Conservation (phyloP, 2,329 filamentous ascomycete genomes). For the Cladosporium sp. region DNA sequence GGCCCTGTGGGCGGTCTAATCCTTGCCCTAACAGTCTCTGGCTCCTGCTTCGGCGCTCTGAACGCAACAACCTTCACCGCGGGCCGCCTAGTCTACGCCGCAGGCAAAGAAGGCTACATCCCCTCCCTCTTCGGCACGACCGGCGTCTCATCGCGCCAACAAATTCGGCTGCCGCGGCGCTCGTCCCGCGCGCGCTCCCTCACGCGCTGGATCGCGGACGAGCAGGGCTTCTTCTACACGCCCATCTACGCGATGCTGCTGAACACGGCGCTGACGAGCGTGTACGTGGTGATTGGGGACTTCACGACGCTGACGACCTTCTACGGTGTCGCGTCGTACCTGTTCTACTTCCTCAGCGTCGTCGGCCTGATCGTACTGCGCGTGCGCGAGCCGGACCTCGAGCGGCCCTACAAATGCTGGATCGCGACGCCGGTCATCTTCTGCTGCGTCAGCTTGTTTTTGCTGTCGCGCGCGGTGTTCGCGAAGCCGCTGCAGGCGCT, state of each 20-base stretch:
- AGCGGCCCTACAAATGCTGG: constrained; percentile 92
- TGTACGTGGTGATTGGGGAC: constrained; percentile 80
- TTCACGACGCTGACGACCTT: constrained; percentile 91
- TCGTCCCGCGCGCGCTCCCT: constrained; percentile 53
- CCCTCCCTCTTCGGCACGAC: constrained; percentile 77
- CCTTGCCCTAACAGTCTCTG: constrained; percentile 81
- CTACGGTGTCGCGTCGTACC: constrained; percentile 94
- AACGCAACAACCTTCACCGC: constrained; percentile 94
- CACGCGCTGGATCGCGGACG: constrained; percentile 64
- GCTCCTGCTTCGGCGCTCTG: constrained; percentile 87
- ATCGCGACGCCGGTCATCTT: constrained; percentile 96
- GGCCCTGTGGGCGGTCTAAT: constrained; percentile 74
- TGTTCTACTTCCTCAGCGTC: constrained; percentile 94
- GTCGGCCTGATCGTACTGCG: constrained; percentile 86
- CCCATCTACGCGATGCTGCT: constrained; percentile 87
- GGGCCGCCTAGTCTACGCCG: constrained; percentile 84
- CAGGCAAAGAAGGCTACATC: constrained; percentile 91
- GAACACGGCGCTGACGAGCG: constrained; percentile 65
- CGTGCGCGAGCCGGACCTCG: constrained; percentile 77
- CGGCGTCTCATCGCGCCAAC: constrained; percentile 51
- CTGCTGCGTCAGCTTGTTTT: constrained; percentile 91
- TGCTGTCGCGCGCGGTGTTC: constrained; percentile 83
- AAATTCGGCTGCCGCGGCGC: constrained; percentile 32
- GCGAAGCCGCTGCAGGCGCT: constrained; percentile 85
- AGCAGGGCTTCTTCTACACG: constrained; percentile 80